Evolutionary conservation across 495 filamentous ascomycete genomes (phyloP), one percentile per base, ranked within the genome.

Genomic region (Penicillium maclennaniae): DNA sequence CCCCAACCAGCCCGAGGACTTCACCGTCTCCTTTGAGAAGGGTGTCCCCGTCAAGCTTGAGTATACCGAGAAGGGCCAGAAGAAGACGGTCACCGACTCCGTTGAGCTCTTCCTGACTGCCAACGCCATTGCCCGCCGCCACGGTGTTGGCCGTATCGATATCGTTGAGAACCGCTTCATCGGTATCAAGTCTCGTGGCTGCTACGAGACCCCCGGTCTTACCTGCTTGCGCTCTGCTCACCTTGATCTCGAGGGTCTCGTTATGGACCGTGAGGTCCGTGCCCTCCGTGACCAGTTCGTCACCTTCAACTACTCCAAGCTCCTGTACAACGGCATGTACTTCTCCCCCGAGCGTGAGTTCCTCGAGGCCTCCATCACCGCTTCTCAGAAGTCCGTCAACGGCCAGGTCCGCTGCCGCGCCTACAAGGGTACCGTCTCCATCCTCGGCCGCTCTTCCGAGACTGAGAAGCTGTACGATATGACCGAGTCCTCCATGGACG

Each of bases 121-220:
- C 55, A 97, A 96, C 77, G 71, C 80, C 47, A 91, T 96, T 63
- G 92, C 81, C 49, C 79, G 82, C 56, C 79, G 73, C 45, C 68
- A 92, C 69, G 92, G 92, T 65, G 78, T 96, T 54, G 92, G 92
- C 58, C 77, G 92, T 63, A 87, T 96, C 58, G 91, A 96, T 65
- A 96, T 96, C 61, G 92, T 80, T 45, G 91, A 96, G 81, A 90
- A 87, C 73, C 82, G 88, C 42, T 92, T 89, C 75, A 89, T 92
- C 62, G 88, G 83, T 60, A 74, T 93, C 65, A 95, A 95, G 81
- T 85, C 80, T 67, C 83, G 91, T 62, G 91, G 91, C 60, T 95
- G 91, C 82, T 96, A 96, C 77, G 92, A 96, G 67, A 85, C 90
- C 45, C 83, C 84, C 42, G 79, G 79, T 58, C 71, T 89, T 41